Conservation (phyloP, 495 filamentous ascomycete species). For the Amniculicola lignicola region DNA sequence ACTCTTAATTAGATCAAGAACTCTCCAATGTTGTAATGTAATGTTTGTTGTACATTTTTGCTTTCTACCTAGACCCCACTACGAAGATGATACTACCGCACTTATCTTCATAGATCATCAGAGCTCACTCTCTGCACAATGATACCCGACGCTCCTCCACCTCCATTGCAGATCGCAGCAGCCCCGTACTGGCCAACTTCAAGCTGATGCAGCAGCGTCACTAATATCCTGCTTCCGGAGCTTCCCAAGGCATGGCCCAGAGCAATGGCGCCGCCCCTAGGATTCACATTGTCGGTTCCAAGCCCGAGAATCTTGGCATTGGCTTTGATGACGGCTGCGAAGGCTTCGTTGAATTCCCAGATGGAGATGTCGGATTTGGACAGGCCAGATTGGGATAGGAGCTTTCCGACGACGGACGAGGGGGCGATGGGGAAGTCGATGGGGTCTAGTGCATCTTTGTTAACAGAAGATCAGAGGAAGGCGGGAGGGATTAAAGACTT, state of each 20-base stretch:
- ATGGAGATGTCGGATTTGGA: slow-evolving; percentile 82
- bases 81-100: too few species aligned
- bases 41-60: slow-evolving; percentile 4
- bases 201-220: slow-evolving; percentile 84
- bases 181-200: slow-evolving; percentile 90
- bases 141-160: slow-evolving; percentile 85
- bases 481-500: too few species aligned
- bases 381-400: slow-evolving; percentile 83
- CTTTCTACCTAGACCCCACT: too few species aligned
- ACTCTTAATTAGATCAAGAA: too few species aligned
- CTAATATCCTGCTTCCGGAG: slow-evolving; percentile 88
- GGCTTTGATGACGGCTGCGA: slow-evolving; percentile 92
- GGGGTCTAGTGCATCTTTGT: slow-evolving; percentile 53
- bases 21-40: background rate
- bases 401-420: slow-evolving; percentile 85
- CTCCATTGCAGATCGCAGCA: slow-evolving; percentile 95
- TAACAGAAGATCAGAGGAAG: background rate
- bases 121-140: slow-evolving; percentile 76
- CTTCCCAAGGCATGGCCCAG: slow-evolving; percentile 93
- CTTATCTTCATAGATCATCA: background rate
- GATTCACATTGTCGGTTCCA: slow-evolving; percentile 74
- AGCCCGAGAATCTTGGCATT: slow-evolving; percentile 89
- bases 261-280: slow-evolving; percentile 85
- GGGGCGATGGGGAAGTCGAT: slow-evolving; percentile 96
- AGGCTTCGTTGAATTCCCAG: slow-evolving; percentile 99